Conservation (phyloP, 163 green algal genomes). For the Scenedesmus sp. region DNA sequence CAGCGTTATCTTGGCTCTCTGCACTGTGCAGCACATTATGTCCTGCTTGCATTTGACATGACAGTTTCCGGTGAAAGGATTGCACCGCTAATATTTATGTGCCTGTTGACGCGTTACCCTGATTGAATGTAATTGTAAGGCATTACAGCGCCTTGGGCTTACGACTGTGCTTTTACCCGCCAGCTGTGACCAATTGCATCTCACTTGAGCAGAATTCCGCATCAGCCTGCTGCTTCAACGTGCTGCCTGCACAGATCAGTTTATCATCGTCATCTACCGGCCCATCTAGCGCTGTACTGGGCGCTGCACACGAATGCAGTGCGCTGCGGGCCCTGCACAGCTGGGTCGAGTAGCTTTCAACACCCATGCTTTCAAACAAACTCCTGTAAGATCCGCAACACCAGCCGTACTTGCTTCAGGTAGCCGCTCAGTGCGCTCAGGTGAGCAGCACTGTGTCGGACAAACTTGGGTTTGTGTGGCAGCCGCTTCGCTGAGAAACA, state of each 20-base stretch:
- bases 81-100: neutral
- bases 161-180: neutral
- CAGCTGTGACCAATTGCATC: neutral
- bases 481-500: neutral
- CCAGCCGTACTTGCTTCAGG: neutral
- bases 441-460: constrained; percentile 8
- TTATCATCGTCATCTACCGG: neutral
- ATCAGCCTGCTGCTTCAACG: neutral
- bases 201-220: neutral
- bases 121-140: neutral
- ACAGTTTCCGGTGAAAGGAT: neutral
- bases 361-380: neutral
- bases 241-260: neutral
- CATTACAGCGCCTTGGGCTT: neutral
- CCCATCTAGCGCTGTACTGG: neutral
- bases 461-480: neutral
- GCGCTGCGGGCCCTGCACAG: constrained; percentile 9
- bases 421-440: neutral
- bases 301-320: constrained; percentile 15
- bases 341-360: neutral
- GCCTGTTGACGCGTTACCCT: neutral
- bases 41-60: neutral
- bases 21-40: no score
- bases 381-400: neutral
- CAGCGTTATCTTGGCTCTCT: neutral